Evolutionary conservation across 1,284 basidiomycete genomes (phyloP), one percentile per base, ranked within the genome.

Genomic region (Pholiota adiposa): DNA sequence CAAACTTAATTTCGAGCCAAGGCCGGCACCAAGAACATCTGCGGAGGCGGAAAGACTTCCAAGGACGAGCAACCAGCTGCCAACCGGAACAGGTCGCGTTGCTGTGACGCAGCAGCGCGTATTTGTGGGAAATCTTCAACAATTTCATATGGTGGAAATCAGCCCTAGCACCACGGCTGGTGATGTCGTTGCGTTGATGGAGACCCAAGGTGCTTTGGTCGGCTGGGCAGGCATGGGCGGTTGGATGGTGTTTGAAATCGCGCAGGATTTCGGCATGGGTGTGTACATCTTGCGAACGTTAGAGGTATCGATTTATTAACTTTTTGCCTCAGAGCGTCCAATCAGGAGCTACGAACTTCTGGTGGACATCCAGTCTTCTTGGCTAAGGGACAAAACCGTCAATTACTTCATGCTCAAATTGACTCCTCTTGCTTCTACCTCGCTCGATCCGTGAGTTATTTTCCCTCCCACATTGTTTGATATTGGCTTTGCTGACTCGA

Each of bases 231-330:
- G 83, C 4, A 76, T 65, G 43, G 86, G 83, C 21, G 83, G 83
- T 16, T 93, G 90, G 90, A 92, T 92, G 86, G 69, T 93, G 41
- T 93, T 83, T 72, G 92, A 93, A 73, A 74, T 92, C 51, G 87
- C 87, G 19, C 88, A 92, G 67, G 92, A 93, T 69, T 92, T 92
- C 70, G 92, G 90, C 63, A 90, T 93, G 89, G 90, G 91, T 92
- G 66, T 62, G 87, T 63, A n/a, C 27, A 65, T n/a, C n/a, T 31
- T 19, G 11, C 16, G 9, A n/a, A 44, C 25, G 4, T 14, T 9
- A 25, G 11, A 52, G 9, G 18, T 29, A 34, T 5, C 11, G n/a
- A 25, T 25, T 52, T 18, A 12, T n/a, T 56, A 60, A 41, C 55
- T 53, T 14, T 40, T 46, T 27, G 54, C 52, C 63, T 18, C 68